phyloP scores from a whole-genome alignment of 257 asterid species.

The Fraxinus anomala region DNA sequence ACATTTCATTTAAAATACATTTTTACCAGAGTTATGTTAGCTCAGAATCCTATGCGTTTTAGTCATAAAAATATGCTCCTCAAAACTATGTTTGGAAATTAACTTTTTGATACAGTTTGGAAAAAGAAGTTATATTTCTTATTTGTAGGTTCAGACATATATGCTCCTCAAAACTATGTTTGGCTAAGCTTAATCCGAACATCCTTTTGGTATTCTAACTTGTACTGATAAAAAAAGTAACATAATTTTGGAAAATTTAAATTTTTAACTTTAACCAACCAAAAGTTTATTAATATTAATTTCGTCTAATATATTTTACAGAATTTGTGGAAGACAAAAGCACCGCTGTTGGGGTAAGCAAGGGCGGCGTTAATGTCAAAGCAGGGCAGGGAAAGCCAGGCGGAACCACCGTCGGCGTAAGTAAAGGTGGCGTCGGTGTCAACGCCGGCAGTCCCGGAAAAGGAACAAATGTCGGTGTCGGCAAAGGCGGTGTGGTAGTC shows the following conservation, averaged over 20 bases:
- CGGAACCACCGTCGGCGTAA: constrained; percentile 51
- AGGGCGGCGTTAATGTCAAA: constrained; percentile 34
- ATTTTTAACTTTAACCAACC: no score
- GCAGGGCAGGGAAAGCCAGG: constrained; percentile 35
- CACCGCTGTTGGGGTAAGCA: constrained; percentile 33
- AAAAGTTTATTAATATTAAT: no score
- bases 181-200: not conserved
- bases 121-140: no score
- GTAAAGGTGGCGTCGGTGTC: constrained; percentile 57
- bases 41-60: no score
- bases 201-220: not conserved
- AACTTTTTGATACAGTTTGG: no score
- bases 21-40: no score
- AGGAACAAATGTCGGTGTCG: constrained; percentile 48
- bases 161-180: not conserved
- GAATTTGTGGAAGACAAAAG: constrained; percentile 57
- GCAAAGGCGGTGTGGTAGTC: constrained; percentile 55
- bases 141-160: no score
- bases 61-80: no score
- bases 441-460: constrained; percentile 38
- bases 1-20: not conserved
- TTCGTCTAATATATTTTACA: constrained; percentile 8
- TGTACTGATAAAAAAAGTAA: no score
- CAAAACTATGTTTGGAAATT: no score
- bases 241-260: no score